These are phyloP conservation scores for Syncephalis plumigaleata DNA, from an alignment of 371 early-diverging fungal species.

Conservation along the genomic window DNA sequence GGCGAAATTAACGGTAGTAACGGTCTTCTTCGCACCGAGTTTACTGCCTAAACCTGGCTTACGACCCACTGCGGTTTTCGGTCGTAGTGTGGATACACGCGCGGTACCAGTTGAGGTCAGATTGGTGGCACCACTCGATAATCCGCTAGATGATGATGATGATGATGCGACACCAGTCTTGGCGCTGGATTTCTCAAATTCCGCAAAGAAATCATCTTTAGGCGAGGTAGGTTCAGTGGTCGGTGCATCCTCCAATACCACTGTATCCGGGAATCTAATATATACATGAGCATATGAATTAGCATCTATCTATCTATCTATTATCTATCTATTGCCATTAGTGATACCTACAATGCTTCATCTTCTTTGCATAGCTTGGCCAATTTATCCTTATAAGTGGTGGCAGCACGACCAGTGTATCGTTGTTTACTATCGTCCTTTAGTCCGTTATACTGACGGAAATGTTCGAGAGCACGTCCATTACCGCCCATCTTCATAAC, in stretches of 20 bases:
- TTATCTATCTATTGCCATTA: too few species aligned
- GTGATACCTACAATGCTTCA: background rate
- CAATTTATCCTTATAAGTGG: slow-evolving; percentile 69
- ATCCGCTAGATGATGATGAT: background rate
- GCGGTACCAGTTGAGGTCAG: background rate
- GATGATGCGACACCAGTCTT: background rate
- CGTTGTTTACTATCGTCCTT: slow-evolving; percentile 61
- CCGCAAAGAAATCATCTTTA: slow-evolving; percentile 5
- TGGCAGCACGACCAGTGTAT: slow-evolving; percentile 62
- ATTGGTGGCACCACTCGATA: background rate
- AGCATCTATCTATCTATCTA: too few species aligned
- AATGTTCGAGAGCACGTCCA: slow-evolving; percentile 59
- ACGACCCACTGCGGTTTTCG: background rate
- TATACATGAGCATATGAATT: background rate
- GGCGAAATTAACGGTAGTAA: slow-evolving; percentile 68
- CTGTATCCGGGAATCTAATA: background rate
- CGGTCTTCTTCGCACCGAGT: background rate
- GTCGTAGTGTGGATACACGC: background rate
- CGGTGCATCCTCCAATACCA: slow-evolving; percentile 3
- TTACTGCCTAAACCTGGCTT: slow-evolving; percentile 5
- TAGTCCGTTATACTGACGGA: slow-evolving; percentile 39
- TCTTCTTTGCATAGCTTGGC: slow-evolving; percentile 57
- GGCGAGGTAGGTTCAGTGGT: background rate
- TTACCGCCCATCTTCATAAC: slow-evolving; percentile 85
- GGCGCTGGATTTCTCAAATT: background rate